Conservation (phyloP, 2,329 filamentous ascomycete species). For the Botrytis sinoallii region DNA sequence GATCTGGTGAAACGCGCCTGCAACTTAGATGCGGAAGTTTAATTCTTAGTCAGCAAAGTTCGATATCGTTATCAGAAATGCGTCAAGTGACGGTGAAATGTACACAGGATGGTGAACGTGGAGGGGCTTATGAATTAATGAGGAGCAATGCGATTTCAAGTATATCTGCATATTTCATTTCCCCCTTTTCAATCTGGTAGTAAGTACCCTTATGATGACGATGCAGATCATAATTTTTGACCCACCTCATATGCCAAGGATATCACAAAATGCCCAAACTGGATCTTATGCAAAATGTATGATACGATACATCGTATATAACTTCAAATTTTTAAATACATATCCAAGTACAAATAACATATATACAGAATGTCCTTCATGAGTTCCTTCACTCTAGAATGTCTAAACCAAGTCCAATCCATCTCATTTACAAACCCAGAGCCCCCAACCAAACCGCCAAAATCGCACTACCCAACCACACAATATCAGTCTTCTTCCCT, state of each 20-base stretch:
- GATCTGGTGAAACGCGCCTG: constrained; percentile 1
- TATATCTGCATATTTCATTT: constrained; percentile 7
- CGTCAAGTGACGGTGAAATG: neutral
- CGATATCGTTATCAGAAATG: neutral
- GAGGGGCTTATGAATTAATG: constrained; percentile 3
- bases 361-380: neutral
- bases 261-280: neutral
- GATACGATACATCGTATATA: neutral
- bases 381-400: too few relatives aligned
- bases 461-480: neutral
- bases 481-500: neutral
- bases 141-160: neutral
- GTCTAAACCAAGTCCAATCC: neutral
- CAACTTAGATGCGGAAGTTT: neutral
- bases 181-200: neutral
- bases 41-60: constrained; percentile 3
- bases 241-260: neutral
- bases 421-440: neutral
- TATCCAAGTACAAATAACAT: neutral
- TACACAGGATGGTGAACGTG: neutral
- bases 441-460: neutral
- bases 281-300: neutral
- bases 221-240: constrained; percentile 2
- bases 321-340: neutral
- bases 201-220: neutral